These are phyloP conservation scores for Kalmanozyma brasiliensis DNA, from an alignment of 1,284 basidiomycete species.

Conservation along the genomic window DNA sequence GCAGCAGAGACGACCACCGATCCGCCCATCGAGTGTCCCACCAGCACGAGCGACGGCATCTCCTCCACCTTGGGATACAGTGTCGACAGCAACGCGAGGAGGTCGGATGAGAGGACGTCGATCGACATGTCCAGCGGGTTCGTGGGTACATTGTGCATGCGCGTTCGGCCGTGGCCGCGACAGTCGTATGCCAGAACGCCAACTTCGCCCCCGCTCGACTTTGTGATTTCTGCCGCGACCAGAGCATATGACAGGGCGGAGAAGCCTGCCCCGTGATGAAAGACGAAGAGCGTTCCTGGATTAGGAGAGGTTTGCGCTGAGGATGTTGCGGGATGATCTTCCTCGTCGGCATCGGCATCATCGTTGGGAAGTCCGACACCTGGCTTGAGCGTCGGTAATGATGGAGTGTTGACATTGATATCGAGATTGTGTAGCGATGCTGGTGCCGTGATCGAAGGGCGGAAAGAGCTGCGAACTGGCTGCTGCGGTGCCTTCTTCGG, in stretches of 20 bases:
- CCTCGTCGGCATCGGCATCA: constrained; percentile 65
- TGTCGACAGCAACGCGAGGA: constrained; percentile 37
- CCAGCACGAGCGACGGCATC: constrained; percentile 55
- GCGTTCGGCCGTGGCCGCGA: constrained; percentile 78
- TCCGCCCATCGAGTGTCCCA: constrained; percentile 69
- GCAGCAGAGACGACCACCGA: constrained; percentile 53
- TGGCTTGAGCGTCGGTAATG: constrained; percentile 18
- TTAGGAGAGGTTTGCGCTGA: constrained; percentile 37
- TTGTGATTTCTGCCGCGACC: constrained; percentile 80
- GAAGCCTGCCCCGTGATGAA: constrained; percentile 94
- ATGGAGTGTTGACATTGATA: constrained; percentile 11
- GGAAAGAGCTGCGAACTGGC: neutral
- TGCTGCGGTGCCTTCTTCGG: constrained; percentile 7
- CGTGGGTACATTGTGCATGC: constrained; percentile 1
- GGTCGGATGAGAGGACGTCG: constrained; percentile 47
- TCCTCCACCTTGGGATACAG: constrained; percentile 42
- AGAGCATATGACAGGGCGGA: constrained; percentile 88
- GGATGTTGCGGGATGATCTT: constrained; percentile 62
- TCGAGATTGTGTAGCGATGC: constrained; percentile 14
- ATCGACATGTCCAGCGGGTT: constrained; percentile 58
- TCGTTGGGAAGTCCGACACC: constrained; percentile 57
- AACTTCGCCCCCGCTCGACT: constrained; percentile 76
- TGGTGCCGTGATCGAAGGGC: neutral
- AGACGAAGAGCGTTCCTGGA: constrained; percentile 79
- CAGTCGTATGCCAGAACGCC: constrained; percentile 87